Conservation (phyloP, 257 asterid genomes). For the Rhazya stricta region DNA sequence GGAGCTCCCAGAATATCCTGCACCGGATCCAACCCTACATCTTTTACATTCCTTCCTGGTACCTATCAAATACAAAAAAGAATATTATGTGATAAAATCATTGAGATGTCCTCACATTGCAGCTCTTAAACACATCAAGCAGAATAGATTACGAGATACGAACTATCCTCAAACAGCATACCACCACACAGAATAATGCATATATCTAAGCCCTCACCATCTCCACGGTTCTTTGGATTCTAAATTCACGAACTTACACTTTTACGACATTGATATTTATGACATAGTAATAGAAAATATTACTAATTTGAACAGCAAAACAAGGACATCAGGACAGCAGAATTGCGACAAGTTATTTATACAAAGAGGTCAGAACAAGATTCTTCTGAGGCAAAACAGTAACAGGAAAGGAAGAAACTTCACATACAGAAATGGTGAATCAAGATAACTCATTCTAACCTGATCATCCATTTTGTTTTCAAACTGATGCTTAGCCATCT, state of each 20-base stretch:
- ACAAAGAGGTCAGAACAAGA: neutral
- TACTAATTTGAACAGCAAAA: neutral
- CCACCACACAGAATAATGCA: neutral
- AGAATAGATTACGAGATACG: neutral
- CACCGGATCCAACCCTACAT: constrained; percentile 34
- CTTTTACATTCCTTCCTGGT: constrained; percentile 25
- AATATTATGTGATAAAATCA: constrained; percentile 2
- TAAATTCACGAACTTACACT: too few relatives aligned
- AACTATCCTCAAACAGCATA: neutral
- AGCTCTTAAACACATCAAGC: neutral
- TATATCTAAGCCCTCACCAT: neutral
- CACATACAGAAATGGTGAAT: neutral
- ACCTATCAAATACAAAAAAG: constrained; percentile 1
- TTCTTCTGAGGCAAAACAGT: neutral
- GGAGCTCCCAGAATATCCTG: constrained; percentile 28
- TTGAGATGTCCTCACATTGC: neutral
- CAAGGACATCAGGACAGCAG: neutral
- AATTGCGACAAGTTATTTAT: neutral
- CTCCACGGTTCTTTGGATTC: neutral
- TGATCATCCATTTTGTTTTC: constrained; percentile 41
- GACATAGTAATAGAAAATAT: neutral
- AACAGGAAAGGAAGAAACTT: neutral
- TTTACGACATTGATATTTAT: neutral
- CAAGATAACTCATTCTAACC: constrained; percentile 38
- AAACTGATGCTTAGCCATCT: constrained; percentile 77